Evolutionary conservation across 495 filamentous ascomycete genomes (phyloP).

Genomic region (Platismatia glauca): DNA sequence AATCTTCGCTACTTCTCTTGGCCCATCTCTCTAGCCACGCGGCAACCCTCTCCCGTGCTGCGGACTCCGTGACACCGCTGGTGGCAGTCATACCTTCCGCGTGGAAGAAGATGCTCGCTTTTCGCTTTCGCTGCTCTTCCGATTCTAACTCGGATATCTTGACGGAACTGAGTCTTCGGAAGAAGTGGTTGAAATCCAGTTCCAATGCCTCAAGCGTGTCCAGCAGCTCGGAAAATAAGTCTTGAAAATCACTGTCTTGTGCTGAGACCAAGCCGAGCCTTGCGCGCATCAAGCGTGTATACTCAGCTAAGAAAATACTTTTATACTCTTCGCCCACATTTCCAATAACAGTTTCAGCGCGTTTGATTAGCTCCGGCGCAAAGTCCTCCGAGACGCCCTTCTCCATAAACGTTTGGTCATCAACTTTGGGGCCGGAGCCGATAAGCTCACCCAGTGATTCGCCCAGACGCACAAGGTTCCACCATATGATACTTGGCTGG

Average conservation of each 20-base stretch:
- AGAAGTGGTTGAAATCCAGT: constrained; percentile 88
- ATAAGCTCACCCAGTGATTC: constrained; percentile 87
- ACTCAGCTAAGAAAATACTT: constrained; percentile 73
- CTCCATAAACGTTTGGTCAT: constrained; percentile 58
- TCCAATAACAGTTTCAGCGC: constrained; percentile 74
- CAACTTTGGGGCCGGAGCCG: constrained; percentile 58
- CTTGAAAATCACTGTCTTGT: constrained; percentile 64
- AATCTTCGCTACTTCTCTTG: constrained; percentile 59
- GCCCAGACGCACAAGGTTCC: constrained; percentile 89
- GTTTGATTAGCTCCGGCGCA: constrained; percentile 58
- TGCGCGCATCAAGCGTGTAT: constrained; percentile 69
- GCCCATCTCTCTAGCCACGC: constrained; percentile 72
- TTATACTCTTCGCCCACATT: constrained; percentile 77
- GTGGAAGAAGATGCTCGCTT: constrained; percentile 63
- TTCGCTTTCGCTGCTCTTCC: constrained; percentile 46
- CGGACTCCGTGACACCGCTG: constrained; percentile 43
- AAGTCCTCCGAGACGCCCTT: constrained; percentile 61
- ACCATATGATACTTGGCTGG: constrained; percentile 95
- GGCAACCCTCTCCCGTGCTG: constrained; percentile 51
- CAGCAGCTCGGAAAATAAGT: constrained; percentile 67
- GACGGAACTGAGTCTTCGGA: constrained; percentile 61
- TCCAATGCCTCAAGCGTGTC: constrained; percentile 70
- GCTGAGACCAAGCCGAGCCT: constrained; percentile 63
- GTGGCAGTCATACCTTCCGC: constrained; percentile 49
- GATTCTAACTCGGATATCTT: constrained; percentile 50